Evolutionary conservation across 2,329 filamentous ascomycete genomes (phyloP), one percentile per base, ranked within the genome.

Genomic region (Sporothrix dimorphospora): DNA sequence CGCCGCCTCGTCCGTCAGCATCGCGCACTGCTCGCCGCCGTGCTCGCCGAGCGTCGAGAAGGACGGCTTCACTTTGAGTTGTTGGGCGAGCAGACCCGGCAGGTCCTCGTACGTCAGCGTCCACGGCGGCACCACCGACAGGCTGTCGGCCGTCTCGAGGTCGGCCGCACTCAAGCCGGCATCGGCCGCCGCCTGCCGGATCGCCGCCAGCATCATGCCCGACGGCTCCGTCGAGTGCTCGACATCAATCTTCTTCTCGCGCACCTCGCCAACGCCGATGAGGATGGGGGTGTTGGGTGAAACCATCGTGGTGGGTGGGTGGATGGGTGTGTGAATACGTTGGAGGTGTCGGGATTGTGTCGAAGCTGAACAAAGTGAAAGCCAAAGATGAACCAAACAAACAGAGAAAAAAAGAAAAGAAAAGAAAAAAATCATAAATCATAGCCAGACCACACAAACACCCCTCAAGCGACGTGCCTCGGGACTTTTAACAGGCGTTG

Each of bases 121-220:
- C 72, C 72, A 73, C 30, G 72, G 70, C 7, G 70, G 70, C 4
- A 73, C 72, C 2, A 73, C 67, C 8, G 72, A 73, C 5, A 73
- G 27, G 47, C 67, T 72, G 68, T 73, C 72, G 3, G 61, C 42
- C 14, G 59, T 6, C 27, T 45, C 45, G 3, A 73, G 24, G 21
- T 51, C 47, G 0, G n/a, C 12, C 0, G 7, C 9, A 1, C 42
- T 19, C 2, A 73, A 4, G 1, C 61, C 40, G 0, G 72, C 72
- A 21, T 73, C 72, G 0, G 30, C 38, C 1, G 51, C 59, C 24
- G 72, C 55, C 21, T 55, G 59, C 7, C 53, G 61, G 16, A 73
- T 73, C 16, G 72, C 72, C 45, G 24, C 51, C 2, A 71, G 21
- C 66, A 73, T 73, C 12, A 73, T 65, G 19, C 47, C 68, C 7